Conservation (phyloP, 179 eudicot species). For the Beta macrorhiza region DNA sequence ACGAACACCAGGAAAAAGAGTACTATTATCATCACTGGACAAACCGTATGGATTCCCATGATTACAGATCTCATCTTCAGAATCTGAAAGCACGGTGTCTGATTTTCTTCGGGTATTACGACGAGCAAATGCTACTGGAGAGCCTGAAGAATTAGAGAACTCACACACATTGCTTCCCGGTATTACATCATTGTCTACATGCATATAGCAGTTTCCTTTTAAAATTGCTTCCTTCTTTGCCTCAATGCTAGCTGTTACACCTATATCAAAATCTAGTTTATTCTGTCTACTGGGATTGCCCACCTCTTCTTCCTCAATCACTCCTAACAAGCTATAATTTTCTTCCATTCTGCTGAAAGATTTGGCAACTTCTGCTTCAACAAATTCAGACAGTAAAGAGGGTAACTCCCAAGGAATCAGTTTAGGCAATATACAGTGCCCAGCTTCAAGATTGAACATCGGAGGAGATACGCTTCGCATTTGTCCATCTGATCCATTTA, state of each 20-base stretch:
- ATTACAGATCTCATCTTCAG: constrained; percentile 54
- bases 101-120: constrained; percentile 50
- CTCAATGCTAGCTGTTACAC: constrained; percentile 40
- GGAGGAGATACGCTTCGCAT: constrained; percentile 25
- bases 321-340: constrained; percentile 33
- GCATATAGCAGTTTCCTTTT: constrained; percentile 41
- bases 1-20: constrained; percentile 30
- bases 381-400: constrained; percentile 62
- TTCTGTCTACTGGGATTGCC: constrained; percentile 22
- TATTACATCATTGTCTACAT: constrained; percentile 41
- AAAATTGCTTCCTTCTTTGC: constrained; percentile 78
- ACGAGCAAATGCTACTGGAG: constrained; percentile 62
- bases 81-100: constrained; percentile 61
- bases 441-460: constrained; percentile 68
- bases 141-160: constrained; percentile 47
- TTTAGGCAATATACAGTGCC: constrained; percentile 62
- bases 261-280: constrained; percentile 26
- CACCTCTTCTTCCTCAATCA: constrained; percentile 47
- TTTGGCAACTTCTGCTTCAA: constrained; percentile 70
- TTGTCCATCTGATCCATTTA: constrained; percentile 44
- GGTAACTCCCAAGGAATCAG: constrained; percentile 61
- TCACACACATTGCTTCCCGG: constrained; percentile 38
- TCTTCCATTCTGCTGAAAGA: constrained; percentile 47
- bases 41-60: constrained; percentile 31
- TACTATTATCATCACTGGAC: constrained; percentile 23